phyloP scores from a whole-genome alignment of 306 rosid species.

The cucumber (Cucumis sativus) region Cucumber_9930_V3 NC_026655.2:28596501-28597000 shows the following conservation, averaged over 20 bases:
- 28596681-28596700: no score
- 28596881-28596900: constrained; percentile 22
- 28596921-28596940: not conserved
- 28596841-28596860: constrained; percentile 57
- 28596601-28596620: no score
- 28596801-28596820: constrained; percentile 65
- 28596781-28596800: not conserved
- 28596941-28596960: not conserved
- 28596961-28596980: not conserved
- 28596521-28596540: no score
- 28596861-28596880: constrained; percentile 63
- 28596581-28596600: no score
- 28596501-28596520: no score
- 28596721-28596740: not conserved
- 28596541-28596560: no score
- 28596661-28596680: no score
- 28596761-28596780: not conserved
- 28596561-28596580: no score
- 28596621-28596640: no score
- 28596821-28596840: constrained; percentile 78
- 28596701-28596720: no score
- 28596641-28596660: no score
- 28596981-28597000: no score
- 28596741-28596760: not conserved
- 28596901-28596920: not conserved